Evolutionary conservation across 2,329 filamentous ascomycete genomes (phyloP), one percentile per base, ranked within the genome.

Genomic region (Scytalidium lignicola): DNA sequence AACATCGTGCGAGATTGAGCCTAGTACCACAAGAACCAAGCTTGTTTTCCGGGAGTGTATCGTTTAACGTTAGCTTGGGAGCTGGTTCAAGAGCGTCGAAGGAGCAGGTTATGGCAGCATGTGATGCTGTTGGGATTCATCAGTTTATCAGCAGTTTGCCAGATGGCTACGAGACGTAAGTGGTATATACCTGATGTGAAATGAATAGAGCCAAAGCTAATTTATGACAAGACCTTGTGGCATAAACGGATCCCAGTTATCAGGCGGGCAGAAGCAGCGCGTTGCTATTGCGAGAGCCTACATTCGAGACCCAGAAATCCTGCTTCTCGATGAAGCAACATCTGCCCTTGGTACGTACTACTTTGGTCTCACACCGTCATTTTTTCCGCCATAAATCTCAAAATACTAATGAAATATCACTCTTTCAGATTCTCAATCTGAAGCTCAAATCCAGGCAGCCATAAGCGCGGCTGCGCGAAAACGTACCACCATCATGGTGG

Each of bases 251-350:
- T 84, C 85, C 0, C 76, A 84, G 19, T 68, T 95, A 2, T 90
- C 86, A 0, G 89, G 88, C 1, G 90, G 90, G 0, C 89, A 95
- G 64, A 80, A 84, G 15, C 89, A 95, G 65, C 78, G 88, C 1
- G 68, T 95, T 13, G 83, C 84, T 0, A 91, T 95, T 60, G 88
- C 90, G 0, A 76, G 89, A 20, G 88, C 88, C 0, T 72, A 92
- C 2, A 76, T 90, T 2, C 78, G 88, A 0, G 76, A 80, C 53
- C 89, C 89, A 0, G 76, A 83, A 43, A 74, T 95, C 1, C 67
- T 95, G 17, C 78, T 95, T 37, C 74, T 95, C 1, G 90, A 95
- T 59, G 89, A 95, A 71, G 86, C 86, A 23, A 95, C 89, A 0
- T 87, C 82, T 40, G 86, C 85, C 3, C 73, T 95, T 2, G 89